phyloP scores from a whole-genome alignment of 352 stramenopile genomes.

The Globisporangium nagaii region DNA sequence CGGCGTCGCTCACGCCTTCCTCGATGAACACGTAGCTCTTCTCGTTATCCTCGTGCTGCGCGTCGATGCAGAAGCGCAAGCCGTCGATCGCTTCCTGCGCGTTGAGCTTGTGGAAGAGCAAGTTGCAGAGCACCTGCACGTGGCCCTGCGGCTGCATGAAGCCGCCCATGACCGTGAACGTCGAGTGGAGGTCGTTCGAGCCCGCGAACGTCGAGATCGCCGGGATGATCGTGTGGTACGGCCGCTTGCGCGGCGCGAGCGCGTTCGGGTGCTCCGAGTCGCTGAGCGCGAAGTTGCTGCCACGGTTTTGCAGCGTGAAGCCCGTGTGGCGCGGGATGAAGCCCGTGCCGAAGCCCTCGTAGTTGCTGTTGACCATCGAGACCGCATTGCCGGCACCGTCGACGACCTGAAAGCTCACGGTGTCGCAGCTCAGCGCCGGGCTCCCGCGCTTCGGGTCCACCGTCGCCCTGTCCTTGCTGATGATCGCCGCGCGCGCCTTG shows the following conservation, averaged over 20 bases:
- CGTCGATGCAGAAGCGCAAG: conserved; percentile 92
- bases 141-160: conserved; percentile 98
- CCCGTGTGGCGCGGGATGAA: conserved; percentile 91
- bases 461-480: conserved; percentile 35
- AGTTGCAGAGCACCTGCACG: conserved; percentile 91
- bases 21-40: conserved; percentile 83
- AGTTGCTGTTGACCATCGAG: conserved; percentile 98
- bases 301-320: conserved; percentile 97
- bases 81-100: conserved; percentile 90
- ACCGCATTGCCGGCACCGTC: conserved; percentile 94
- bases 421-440: conserved; percentile 78
- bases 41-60: conserved; percentile 53
- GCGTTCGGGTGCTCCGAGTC: conserved; percentile 88
- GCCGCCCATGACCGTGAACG: conserved; percentile 84
- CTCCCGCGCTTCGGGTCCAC: conserved; percentile 55
- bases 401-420: conserved; percentile 96
- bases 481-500: conserved; percentile 35
- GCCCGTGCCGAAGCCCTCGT: conserved; percentile 95
- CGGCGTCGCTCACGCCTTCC: conserved; percentile 54
- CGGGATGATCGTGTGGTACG: conserved; percentile 99
- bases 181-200: conserved; percentile 89
- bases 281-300: conserved; percentile 90
- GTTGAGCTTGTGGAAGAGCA: conserved; percentile 80
- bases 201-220: conserved; percentile 87
- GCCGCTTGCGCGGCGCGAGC: conserved; percentile 87